Percentiles rank a stretch among this genome's conserved stretches.
Evolutionary conservation across 2,329 filamentous ascomycete species (phyloP).

Genomic region (Thielaviopsis musarum): DNA sequence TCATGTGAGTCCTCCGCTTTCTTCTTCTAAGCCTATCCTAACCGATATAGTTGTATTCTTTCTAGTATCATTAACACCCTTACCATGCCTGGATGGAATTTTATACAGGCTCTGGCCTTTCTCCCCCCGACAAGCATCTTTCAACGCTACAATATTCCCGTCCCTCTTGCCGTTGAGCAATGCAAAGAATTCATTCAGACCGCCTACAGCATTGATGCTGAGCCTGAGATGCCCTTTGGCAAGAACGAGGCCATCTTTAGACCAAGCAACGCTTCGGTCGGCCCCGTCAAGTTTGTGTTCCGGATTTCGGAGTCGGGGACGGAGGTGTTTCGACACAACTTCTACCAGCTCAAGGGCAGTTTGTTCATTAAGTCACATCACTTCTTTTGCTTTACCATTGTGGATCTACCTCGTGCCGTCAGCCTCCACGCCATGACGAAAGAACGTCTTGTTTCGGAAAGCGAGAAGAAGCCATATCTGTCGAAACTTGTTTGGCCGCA

Average conservation of each 20-base stretch:
- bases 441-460: not conserved
- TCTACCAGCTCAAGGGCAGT: not conserved
- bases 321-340: not conserved
- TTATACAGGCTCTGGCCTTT: not conserved
- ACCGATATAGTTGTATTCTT: not conserved
- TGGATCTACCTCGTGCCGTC: not conserved
- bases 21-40: too few species aligned
- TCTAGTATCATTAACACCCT: not conserved
- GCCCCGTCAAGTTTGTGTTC: not conserved
- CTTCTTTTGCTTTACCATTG: not conserved
- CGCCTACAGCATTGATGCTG: not conserved
- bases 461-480: not conserved
- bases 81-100: not conserved
- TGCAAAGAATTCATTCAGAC: not conserved
- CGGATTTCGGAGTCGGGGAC: not conserved
- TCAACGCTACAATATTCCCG: not conserved
- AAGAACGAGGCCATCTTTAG: not conserved
- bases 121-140: not conserved
- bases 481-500: not conserved
- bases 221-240: not conserved
- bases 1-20: too few species aligned
- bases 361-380: not conserved
- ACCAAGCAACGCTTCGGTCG: not conserved
- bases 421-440: not conserved
- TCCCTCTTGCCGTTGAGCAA: not conserved